Evolutionary conservation across 106 monocot species (phyloP).

Genomic region (Narthecium ossifragum): DNA sequence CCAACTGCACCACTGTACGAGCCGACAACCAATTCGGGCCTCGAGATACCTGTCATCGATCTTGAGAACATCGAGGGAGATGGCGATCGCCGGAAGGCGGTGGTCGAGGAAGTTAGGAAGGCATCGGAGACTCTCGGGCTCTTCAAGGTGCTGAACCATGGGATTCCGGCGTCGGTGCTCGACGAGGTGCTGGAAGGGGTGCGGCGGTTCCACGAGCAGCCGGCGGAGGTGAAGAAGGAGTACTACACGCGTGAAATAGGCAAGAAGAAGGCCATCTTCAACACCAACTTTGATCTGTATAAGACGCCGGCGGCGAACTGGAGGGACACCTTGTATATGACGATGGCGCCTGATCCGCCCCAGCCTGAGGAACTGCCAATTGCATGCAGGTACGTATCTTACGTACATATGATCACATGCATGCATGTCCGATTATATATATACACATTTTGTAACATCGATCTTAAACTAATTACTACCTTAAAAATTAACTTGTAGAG

Average conservation of each 20-base stretch:
- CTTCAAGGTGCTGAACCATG: slow-evolving; percentile 29
- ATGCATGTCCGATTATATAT: too few species aligned
- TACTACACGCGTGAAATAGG: slow-evolving; percentile 8
- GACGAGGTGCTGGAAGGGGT: slow-evolving; percentile 12
- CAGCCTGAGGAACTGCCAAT: slow-evolving; percentile 22
- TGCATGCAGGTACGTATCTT: slow-evolving; percentile 19
- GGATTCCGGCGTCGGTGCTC: slow-evolving; percentile 5
- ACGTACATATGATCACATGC: too few species aligned
- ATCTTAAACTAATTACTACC: too few species aligned
- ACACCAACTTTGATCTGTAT: slow-evolving; percentile 39
- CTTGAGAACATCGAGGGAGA: too few species aligned
- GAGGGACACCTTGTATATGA: slow-evolving; percentile 31
- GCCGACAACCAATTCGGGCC: not conserved
- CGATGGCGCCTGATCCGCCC: slow-evolving; percentile 24
- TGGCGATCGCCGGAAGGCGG: too few species aligned
- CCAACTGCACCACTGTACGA: not conserved
- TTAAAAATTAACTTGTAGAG: slow-evolving; percentile 22
- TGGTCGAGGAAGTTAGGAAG: too few species aligned
- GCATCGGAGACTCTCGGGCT: slow-evolving; percentile 21
- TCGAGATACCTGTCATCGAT: slow-evolving; percentile 16
- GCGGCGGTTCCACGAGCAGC: slow-evolving; percentile 14
- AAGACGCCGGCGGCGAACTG: slow-evolving; percentile 30
- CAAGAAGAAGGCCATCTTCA: slow-evolving; percentile 10
- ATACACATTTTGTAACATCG: too few species aligned
- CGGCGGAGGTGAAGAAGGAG: slow-evolving; percentile 4